phyloP scores from a whole-genome alignment of 2,329 filamentous ascomycete genomes.

The Fusarium sp. region DNA sequence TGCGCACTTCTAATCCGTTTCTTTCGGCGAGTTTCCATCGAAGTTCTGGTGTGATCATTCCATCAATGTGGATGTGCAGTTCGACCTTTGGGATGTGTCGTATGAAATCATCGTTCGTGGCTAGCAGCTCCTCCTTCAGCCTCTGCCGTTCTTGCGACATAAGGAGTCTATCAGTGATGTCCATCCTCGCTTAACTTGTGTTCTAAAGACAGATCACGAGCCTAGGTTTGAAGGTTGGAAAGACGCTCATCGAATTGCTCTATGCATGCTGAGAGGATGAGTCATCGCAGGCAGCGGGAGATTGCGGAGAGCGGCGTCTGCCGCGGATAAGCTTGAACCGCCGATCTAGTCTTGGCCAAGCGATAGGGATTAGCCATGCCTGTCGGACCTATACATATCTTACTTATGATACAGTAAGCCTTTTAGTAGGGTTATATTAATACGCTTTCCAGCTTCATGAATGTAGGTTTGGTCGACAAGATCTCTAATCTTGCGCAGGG shows the following conservation, averaged over 20 bases:
- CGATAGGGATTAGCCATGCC: rapidly evolving
- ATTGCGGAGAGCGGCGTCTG: not conserved
- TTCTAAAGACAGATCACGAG: too few relatives aligned
- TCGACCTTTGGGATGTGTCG: not conserved
- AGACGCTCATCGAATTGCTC: not conserved
- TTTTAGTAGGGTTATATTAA: rapidly evolving
- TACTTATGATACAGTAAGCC: rapidly evolving
- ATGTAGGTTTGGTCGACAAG: not conserved
- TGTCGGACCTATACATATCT: not conserved
- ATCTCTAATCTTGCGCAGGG: rapidly evolving
- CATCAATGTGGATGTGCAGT: not conserved
- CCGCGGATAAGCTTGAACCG: not conserved
- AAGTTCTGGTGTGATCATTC: not conserved
- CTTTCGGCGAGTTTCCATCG: not conserved
- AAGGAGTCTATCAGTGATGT: not conserved
- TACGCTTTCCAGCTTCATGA: rapidly evolving
- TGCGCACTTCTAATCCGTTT: not conserved
- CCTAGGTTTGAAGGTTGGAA: too few relatives aligned
- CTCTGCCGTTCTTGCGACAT: not conserved
- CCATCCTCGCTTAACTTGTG: not conserved
- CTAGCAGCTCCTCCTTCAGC: not conserved
- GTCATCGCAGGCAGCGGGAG: not conserved
- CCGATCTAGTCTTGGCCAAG: not conserved
- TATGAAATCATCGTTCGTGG: not conserved
- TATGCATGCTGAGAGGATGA: not conserved